Conservation (phyloP, 1,284 basidiomycete species). For the Macrocystidia cucumis region DNA sequence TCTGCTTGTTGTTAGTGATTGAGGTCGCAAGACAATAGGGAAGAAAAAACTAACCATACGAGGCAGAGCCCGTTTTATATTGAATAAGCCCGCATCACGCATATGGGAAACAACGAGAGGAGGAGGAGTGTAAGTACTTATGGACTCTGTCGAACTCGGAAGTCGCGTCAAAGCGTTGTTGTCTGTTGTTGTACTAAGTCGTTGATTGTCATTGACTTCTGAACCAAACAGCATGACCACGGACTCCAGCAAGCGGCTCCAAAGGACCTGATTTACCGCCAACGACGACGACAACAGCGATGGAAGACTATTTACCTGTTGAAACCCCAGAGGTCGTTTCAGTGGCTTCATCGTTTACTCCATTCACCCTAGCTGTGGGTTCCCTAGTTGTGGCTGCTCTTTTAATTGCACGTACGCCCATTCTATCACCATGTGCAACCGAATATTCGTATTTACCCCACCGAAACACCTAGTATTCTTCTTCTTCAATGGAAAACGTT, state of each 20-base stretch:
- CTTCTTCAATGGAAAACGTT: slow-evolving; percentile 33
- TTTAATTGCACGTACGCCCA: slow-evolving; percentile 22
- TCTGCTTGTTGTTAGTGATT: neutral
- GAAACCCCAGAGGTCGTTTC: slow-evolving; percentile 18
- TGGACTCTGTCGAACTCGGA: no score
- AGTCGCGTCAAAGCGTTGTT: no score
- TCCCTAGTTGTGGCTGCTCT: slow-evolving; percentile 23
- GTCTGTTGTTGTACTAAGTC: no score
- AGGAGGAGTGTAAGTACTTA: neutral
- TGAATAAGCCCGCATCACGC: slow-evolving; percentile 37
- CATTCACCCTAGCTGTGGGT: slow-evolving; percentile 17
- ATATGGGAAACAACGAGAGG: slow-evolving; percentile 22
- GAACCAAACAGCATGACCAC: slow-evolving; percentile 4
- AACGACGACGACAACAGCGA: neutral
- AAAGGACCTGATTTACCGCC: neutral
- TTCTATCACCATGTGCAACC: slow-evolving; percentile 2
- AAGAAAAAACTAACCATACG: neutral
- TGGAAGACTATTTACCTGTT: slow-evolving; percentile 11
- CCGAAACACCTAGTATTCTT: slow-evolving; percentile 23
- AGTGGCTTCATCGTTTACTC: slow-evolving; percentile 16
- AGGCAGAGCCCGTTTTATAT: slow-evolving; percentile 24
- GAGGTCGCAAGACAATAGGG: neutral
- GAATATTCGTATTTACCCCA: slow-evolving; percentile 2
- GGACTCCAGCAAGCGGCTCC: slow-evolving; percentile 4
- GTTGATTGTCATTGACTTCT: slow-evolving; percentile 5